These are phyloP conservation scores for Porcisia hertigi DNA, from an alignment of 208 protist genomes.

Conservation along the genomic window DNA sequence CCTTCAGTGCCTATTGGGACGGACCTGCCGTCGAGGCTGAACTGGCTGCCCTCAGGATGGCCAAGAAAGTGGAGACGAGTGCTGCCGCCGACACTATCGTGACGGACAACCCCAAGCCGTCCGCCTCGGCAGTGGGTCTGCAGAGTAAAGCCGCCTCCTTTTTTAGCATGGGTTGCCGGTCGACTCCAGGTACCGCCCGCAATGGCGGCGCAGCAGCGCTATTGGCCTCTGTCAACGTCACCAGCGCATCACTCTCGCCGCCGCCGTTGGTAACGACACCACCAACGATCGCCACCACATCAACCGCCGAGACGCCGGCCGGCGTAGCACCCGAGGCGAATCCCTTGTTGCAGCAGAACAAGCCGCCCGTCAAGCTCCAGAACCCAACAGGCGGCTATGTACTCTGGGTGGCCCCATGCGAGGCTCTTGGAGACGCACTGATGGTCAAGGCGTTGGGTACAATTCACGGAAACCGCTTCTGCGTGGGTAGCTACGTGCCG, in stretches of 20 bases:
- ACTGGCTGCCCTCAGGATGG: conserved; percentile 15
- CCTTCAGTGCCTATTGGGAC: conserved; percentile 72
- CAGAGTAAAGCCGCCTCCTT: conserved; percentile 57
- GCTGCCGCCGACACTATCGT: not conserved
- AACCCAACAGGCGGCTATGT: conserved; percentile 31
- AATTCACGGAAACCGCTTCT: conserved; percentile 50
- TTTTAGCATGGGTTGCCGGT: conserved; percentile 38
- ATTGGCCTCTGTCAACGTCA: conserved; percentile 19
- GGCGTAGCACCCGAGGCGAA: not conserved
- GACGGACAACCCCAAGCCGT: conserved; percentile 4
- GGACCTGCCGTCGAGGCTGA: conserved; percentile 29
- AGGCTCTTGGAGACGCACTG: conserved; percentile 31
- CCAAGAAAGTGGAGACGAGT: conserved; percentile 2
- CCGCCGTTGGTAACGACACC: not conserved
- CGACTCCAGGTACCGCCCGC: conserved; percentile 7
- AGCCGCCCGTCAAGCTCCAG: conserved; percentile 12
- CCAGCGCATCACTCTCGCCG: not conserved
- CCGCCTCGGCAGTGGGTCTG: conserved; percentile 11
- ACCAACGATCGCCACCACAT: not conserved
- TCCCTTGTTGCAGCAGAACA: not conserved
- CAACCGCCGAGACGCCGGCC: not conserved
- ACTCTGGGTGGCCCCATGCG: conserved; percentile 24
- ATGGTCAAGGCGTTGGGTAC: conserved; percentile 39
- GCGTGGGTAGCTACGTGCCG: conserved; percentile 31
- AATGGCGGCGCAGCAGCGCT: conserved; percentile 52